Evolutionary conservation across 345 rosid species (phyloP), one percentile per base, ranked within the genome.

Genomic region (Hibiscus syriacus): DNA sequence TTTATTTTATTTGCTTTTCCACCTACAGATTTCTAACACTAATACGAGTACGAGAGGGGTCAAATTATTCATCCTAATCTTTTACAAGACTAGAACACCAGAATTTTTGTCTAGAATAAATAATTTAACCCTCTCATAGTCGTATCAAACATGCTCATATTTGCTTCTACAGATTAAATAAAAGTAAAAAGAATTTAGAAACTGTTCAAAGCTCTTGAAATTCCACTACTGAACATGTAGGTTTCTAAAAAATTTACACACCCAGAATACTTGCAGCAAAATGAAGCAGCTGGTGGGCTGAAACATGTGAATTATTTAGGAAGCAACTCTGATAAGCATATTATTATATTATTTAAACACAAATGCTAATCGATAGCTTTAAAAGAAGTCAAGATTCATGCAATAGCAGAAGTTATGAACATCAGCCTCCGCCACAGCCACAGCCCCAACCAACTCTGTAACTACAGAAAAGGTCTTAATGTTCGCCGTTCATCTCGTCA

Each of bases 401-500:
- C 56, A 23, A 64, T 4, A 29, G 17, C 55, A 16, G n/a, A 45
- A 6, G 11, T 55, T 29, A 49, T 43, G 17, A 16, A 27, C 19
- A 12, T 30, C 5, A 13, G 5, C 45, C 19, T 50, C 58, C 49
- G 30, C 46, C 58, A 48, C 46, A 30, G n/a, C 43, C 69, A 65
- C 27, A 50, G n/a, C n/a, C n/a, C n/a, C 68, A 41, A n/a, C n/a
- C n/a, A n/a, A n/a, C n/a, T n/a, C n/a, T 50, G 57, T 72, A 64
- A 38, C 43, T 45, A 68, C 39, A 17, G 57, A 55, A 41, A 19
- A 5, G 38, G 36, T 26, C 54, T 64, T 53, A 77, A 49, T 52
- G 48, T 30, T 80, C 66, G 8, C 53, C 41, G 11, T 53, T 69
- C 20, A 46, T 19, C 46, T 76, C 82, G 2, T 63, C 58, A 57